phyloP scores from a whole-genome alignment of 2,329 filamentous ascomycete species.

The Fusarium vanettenii region DNA sequence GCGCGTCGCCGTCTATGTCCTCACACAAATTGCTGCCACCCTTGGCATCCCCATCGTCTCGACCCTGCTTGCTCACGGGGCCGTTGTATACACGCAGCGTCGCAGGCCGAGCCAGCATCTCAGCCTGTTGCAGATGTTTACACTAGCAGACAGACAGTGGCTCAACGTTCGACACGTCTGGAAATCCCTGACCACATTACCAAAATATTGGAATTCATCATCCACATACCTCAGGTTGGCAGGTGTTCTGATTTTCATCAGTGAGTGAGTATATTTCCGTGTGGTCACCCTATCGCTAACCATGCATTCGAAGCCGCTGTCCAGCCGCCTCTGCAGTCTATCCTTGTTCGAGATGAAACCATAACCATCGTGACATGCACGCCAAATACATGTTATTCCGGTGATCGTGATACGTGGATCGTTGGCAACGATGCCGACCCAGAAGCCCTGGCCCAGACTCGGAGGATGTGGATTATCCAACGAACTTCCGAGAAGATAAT shows the following conservation, averaged over 20 bases:
- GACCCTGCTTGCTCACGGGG: constrained; percentile 19
- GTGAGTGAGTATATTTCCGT: neutral
- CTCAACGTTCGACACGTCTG: neutral
- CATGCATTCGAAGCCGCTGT: neutral
- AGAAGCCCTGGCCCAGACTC: neutral
- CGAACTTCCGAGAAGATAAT: constrained; percentile 1
- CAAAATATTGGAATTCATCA: neutral
- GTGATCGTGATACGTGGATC: neutral
- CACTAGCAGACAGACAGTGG: constrained; percentile 23
- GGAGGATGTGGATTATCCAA: neutral
- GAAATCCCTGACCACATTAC: neutral
- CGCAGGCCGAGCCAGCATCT: constrained; percentile 1
- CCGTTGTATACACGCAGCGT: constrained; percentile 26
- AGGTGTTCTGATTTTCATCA: constrained; percentile 14
- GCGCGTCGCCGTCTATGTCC: neutral
- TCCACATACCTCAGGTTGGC: constrained; percentile 12
- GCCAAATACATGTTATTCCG: neutral
- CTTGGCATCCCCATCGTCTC: constrained; percentile 25
- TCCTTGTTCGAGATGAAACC: constrained; percentile 14
- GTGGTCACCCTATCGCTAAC: neutral
- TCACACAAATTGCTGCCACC: neutral
- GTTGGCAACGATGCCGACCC: constrained; percentile 16
- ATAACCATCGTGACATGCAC: neutral
- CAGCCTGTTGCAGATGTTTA: constrained; percentile 13
- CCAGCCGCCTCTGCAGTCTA: constrained; percentile 3